Evolutionary conservation across 176 grass and related monocot species (phyloP).

Genomic region (Carex scoparia): DNA sequence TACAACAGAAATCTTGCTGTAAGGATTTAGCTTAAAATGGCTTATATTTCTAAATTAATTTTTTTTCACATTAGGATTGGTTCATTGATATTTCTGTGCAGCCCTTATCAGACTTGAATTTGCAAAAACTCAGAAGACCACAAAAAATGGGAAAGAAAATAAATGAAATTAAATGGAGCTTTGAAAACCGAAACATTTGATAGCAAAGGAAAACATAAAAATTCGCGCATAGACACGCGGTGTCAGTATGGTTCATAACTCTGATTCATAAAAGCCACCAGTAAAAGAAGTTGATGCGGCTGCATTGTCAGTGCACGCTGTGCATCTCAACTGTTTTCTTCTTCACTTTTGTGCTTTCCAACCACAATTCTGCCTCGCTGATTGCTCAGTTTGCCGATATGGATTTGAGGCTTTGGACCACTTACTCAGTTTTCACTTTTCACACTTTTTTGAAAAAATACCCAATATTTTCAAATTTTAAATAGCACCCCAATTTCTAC

Average conservation of each 20-base stretch:
- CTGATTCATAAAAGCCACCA: neutral
- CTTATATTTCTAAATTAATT: no score
- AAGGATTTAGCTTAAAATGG: no score
- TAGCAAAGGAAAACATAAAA: neutral
- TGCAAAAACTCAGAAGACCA: neutral
- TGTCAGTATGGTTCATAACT: neutral
- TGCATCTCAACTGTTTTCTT: slow-evolving; percentile 1
- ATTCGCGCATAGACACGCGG: neutral
- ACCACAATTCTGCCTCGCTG: neutral
- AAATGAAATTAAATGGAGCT: neutral
- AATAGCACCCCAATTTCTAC: neutral
- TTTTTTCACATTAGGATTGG: neutral
- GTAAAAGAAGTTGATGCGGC: slow-evolving; percentile 8
- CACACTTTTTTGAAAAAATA: neutral
- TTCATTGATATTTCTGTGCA: neutral
- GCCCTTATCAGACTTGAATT: neutral
- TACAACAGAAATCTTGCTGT: no score
- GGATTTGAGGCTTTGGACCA: neutral
- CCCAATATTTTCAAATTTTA: neutral
- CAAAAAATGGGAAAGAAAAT: neutral
- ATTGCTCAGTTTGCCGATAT: neutral
- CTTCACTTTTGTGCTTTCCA: slow-evolving; percentile 17
- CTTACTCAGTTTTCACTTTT: neutral
- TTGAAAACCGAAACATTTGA: neutral
- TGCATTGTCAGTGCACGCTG: slow-evolving; percentile 14